Base-by-base conservation (phyloP, 164 flowering plant genomes). In the Vitis labrusca region DNA sequence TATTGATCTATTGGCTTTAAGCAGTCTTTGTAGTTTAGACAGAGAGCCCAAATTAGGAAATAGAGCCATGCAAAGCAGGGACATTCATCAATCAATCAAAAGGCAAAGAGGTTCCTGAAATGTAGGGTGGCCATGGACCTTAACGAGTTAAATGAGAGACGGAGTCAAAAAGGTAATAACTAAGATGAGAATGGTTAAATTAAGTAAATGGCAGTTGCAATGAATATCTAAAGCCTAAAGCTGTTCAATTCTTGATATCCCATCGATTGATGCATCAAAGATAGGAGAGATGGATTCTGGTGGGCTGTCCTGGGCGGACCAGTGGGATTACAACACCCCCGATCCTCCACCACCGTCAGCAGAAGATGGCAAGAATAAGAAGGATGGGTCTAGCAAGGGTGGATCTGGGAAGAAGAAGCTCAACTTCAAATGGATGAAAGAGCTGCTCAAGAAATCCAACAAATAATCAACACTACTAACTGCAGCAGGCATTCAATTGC, bases 241-340 rank as follows among this genome's bases (percentile, higher is more conserved):
- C 44, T 4, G 44, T 6, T 32, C 7, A 23, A 23, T 23, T 32
- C 44, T 32, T 32, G 44, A 62, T 5, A n/a, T 61, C 12, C 27
- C 8, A 52, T 52, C 29, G 61, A 48, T 53, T 57, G 48, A 27
- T 23, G 50, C 37, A n/a, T 55, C 59, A 17, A 32, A 53, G 29
- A 50, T 2, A 59, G 70, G 50, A 68, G 67, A 67, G 62, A 81
- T 82, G 90, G 84, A 83, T 62, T 73, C 80, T 0, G 82, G 82
- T 14, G 86, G 90, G n/a, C 61, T 79, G n/a, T 85, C 89, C 10
- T 86, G 91, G 91, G 94, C 91, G 10, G 91, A 87, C 79, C 91
- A 87, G 76, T 89, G 90, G 91, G 94, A 87, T 63, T 47, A 70
- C 73, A 72, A 60, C 74, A 78, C 80, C 27, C 27, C 27, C 1